These are phyloP conservation scores for Lichtheimia corymbifera DNA, from an alignment of 371 early-diverging fungal genomes.

Conservation along the genomic window DNA sequence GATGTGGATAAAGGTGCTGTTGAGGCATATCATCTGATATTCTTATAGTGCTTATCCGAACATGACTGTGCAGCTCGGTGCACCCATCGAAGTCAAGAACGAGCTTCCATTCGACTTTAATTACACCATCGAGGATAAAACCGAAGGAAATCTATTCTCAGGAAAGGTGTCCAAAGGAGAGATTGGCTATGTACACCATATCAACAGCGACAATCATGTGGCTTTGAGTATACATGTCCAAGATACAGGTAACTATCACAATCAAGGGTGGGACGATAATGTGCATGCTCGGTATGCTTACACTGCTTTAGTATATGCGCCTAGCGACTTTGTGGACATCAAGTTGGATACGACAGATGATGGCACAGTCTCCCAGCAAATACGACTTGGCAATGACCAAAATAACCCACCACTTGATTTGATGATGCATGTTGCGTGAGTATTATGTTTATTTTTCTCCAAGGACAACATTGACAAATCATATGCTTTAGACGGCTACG, in stretches of 20 bases:
- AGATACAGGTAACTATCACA: constrained; percentile 42
- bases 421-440: constrained; percentile 54
- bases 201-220: constrained; percentile 62
- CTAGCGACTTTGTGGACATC: constrained; percentile 4
- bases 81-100: constrained; percentile 85
- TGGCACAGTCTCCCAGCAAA: not conserved
- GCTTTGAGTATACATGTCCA: constrained; percentile 62
- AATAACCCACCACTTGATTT: constrained; percentile 54
- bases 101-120: constrained; percentile 77
- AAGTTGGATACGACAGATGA: not conserved
- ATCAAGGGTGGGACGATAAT: not conserved
- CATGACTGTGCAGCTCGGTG: constrained; percentile 65
- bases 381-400: constrained; percentile 26
- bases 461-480: not conserved
- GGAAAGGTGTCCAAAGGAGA: constrained; percentile 53
- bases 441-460: not conserved
- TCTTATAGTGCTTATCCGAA: constrained; percentile 58
- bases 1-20: too few species aligned
- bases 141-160: constrained; percentile 42
- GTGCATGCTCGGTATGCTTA: not conserved
- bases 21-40: too few species aligned
- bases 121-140: constrained; percentile 36
- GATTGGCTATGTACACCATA: constrained; percentile 59
- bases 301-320: constrained; percentile 1
- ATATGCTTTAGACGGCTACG: constrained; percentile 16